Conservation (phyloP, 192 early-diverging fungal species). For the Gonapodya prolifera region DNA sequence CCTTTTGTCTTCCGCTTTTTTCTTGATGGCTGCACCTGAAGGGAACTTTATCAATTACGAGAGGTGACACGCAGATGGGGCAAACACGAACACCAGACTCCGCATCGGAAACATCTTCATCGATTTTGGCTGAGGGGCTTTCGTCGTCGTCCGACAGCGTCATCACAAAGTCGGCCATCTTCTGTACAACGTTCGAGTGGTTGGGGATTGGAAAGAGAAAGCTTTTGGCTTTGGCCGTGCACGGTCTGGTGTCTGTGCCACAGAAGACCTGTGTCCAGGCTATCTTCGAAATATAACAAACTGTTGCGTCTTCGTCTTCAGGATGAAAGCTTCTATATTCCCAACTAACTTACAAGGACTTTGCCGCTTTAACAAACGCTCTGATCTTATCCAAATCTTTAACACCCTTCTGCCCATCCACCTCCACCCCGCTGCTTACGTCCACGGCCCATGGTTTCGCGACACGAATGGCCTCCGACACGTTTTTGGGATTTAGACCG, state of each 20-base stretch:
- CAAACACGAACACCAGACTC: too few relatives aligned
- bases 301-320: too few relatives aligned
- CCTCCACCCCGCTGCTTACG: slow-evolving; percentile 87
- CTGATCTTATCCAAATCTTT: slow-evolving; percentile 72
- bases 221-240: too few relatives aligned
- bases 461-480: slow-evolving; percentile 50
- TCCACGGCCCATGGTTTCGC: slow-evolving; percentile 79
- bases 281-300: too few relatives aligned
- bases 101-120: neutral
- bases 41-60: too few relatives aligned
- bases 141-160: neutral
- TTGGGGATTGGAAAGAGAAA: neutral
- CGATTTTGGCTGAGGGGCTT: neutral
- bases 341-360: slow-evolving; percentile 14
- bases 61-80: neutral
- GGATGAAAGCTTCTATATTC: too few relatives aligned
- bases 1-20: slow-evolving; percentile 12
- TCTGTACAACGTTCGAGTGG: neutral
- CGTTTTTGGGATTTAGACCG: slow-evolving; percentile 75
- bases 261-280: too few relatives aligned
- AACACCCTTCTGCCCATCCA: slow-evolving; percentile 40
- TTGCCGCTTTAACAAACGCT: slow-evolving; percentile 54
- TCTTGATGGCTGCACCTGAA: slow-evolving; percentile 6
- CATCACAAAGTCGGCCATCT: neutral
- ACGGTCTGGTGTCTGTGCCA: too few relatives aligned